Evolutionary conservation across 305 asterid species (phyloP).

Genomic region (Fraxinus sp.): DNA sequence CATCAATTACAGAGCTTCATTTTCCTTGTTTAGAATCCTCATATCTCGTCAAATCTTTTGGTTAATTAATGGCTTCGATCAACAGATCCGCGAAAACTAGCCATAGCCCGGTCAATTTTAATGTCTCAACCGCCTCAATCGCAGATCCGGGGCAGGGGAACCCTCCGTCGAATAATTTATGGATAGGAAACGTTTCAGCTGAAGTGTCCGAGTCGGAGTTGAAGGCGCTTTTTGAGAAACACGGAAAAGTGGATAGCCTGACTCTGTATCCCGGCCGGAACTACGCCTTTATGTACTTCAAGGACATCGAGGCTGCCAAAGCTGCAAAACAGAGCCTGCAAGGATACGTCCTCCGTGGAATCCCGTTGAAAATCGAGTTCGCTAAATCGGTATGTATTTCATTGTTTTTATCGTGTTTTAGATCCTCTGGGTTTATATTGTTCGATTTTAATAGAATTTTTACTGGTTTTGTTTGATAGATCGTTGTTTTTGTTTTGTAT

Average conservation of each 20-base stretch:
- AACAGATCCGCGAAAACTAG: slow-evolving; percentile 31
- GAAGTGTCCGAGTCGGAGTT: slow-evolving; percentile 76
- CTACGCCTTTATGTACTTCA: slow-evolving; percentile 75
- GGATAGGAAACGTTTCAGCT: slow-evolving; percentile 78
- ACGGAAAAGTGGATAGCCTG: slow-evolving; percentile 71
- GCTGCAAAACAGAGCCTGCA: slow-evolving; percentile 71
- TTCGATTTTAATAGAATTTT: neutral
- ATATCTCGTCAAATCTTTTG: neutral
- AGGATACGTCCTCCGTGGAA: slow-evolving; percentile 63
- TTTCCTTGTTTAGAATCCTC: neutral
- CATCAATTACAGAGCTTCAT: neutral
- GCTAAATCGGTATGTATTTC: slow-evolving; percentile 92
- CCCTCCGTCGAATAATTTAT: slow-evolving; percentile 72
- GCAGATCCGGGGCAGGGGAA: slow-evolving; percentile 34
- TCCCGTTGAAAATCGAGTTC: slow-evolving; percentile 71
- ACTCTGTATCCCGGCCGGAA: slow-evolving; percentile 68
- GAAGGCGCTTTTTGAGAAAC: slow-evolving; percentile 48
- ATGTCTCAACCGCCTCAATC: slow-evolving; percentile 9
- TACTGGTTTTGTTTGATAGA: neutral
- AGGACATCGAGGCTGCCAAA: slow-evolving; percentile 57
- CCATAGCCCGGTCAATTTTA: slow-evolving; percentile 26
- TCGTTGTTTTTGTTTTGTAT: slow-evolving; percentile 15
- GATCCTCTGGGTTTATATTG: slow-evolving; percentile 6
- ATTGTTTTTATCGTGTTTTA: slow-evolving; percentile 28
- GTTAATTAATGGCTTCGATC: slow-evolving; percentile 40